Conservation (phyloP, 352 stramenopile species). For the Detonula confervacea region DNA sequence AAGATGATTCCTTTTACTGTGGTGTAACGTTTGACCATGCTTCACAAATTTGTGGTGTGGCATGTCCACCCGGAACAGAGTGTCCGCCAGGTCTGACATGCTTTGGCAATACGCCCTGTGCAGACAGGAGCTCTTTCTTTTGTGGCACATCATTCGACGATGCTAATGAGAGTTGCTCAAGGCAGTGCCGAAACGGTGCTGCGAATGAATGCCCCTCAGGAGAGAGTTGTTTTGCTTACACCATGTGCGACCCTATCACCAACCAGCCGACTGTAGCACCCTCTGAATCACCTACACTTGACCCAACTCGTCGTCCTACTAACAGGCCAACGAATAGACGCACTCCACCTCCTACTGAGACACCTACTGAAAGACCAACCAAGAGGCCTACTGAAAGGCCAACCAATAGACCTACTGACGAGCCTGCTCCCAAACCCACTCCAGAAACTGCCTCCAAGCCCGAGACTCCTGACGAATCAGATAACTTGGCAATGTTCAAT, state of each 20-base stretch:
- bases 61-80: conserved; percentile 50
- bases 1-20: conserved; percentile 59
- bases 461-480: no score
- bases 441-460: no score
- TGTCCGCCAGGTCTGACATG: conserved; percentile 51
- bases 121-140: conserved; percentile 55
- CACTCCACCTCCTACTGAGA: no score
- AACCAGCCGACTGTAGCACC: no score
- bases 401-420: no score
- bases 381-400: no score
- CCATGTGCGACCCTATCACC: conserved; percentile 39
- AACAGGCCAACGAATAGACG: no score
- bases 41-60: conserved; percentile 37
- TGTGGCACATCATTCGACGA: conserved; percentile 43
- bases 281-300: no score
- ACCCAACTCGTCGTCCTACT: no score
- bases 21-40: conserved; percentile 53
- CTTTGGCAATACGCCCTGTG: conserved; percentile 58
- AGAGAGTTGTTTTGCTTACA: conserved; percentile 51
- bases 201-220: conserved; percentile 13
- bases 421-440: no score
- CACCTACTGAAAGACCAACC: no score
- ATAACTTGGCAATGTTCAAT: no score
- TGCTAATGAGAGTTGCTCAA: conserved; percentile 38
- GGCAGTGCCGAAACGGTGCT: conserved; percentile 35